These are phyloP conservation scores for Bipolaris sorokiniana DNA, from an alignment of 2,329 filamentous ascomycete genomes.

Conservation along the genomic window DNA sequence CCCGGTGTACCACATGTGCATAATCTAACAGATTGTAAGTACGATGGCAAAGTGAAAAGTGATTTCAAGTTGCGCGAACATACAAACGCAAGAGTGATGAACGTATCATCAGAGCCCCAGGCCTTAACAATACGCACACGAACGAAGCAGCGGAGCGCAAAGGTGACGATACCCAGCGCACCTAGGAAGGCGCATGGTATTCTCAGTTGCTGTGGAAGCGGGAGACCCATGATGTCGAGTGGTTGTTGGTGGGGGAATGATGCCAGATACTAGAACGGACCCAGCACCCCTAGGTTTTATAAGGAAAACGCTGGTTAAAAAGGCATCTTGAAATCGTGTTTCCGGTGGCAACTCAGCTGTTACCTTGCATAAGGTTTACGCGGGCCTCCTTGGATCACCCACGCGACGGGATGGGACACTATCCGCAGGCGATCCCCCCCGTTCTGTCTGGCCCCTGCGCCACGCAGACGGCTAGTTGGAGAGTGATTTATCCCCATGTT, in stretches of 20 bases:
- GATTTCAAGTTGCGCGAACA: background rate
- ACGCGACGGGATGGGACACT: no score
- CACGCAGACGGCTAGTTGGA: no score
- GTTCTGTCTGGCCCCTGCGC: no score
- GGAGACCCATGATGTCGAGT: slow-evolving; percentile 9
- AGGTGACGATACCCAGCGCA: slow-evolving; percentile 21
- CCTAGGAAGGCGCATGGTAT: slow-evolving; percentile 12
- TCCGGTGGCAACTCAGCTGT: no score
- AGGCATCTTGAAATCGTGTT: no score
- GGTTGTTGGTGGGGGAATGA: no score
- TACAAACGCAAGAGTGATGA: slow-evolving; percentile 23
- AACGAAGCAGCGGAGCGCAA: slow-evolving; percentile 20
- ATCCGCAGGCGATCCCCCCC: no score
- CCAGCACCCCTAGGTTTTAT: background rate
- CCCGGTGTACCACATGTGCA: slow-evolving; percentile 21
- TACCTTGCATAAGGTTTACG: no score
- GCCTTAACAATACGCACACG: slow-evolving; percentile 17
- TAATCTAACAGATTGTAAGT: slow-evolving; percentile 3
- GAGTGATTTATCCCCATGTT: no score
- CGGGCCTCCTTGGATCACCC: no score
- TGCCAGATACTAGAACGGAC: background rate
- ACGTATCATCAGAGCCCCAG: slow-evolving; percentile 24
- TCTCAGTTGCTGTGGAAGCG: slow-evolving; percentile 13
- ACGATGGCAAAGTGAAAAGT: background rate
- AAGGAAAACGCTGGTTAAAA: background rate